Base-by-base conservation (phyloP, 148 eudicot species). In the Rhododendron williamsianum region DNA sequence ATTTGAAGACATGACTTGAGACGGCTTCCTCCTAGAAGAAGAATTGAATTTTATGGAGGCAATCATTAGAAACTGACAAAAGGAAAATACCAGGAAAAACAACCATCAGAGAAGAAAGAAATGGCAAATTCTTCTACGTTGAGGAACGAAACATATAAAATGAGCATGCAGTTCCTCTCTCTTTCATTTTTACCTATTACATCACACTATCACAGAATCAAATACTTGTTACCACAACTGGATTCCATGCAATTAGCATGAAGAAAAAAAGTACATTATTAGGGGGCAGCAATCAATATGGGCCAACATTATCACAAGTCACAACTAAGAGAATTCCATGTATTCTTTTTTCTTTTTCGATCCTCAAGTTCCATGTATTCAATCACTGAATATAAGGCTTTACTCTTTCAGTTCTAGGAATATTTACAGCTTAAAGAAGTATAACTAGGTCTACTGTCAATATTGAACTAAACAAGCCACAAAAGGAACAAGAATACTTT, bases 1-100 rank as follows among this genome's bases (percentile, higher is more conserved):
- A 25, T 82, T 38, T 49, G 71, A 58, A 58, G 49, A 73, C 35
- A 27, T 46, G 85, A 43, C n/a, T 36, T 27, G 49, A 49, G 83
- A 56, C 78, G 60, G 27, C 78, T 77, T 86, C 83, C 60, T 52
- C 85, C 90, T 89, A 58, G 36, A 52, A 76, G 73, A 15, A 60
- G 54, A 43, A 5, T 0, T 43, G 82, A 81, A 84, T 4, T 23
- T 56, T 18, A 73, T 35, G 30, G 21, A 81, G 38, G 78, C 23
- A 52, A 38, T 4, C 51, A 80, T 48, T 35, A 65, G 38, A 67
- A 67, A 43, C 33, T 41, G 48, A 45, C 74, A 18, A 51, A 83
- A 35, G 33, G 82, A 49, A 54, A 86, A 30, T 4, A 46, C 19
- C 45, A 41, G 6, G 38, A 15, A 43, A 58, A 43, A 76, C 45